These are phyloP conservation scores for Puccinia horiana DNA, from an alignment of 1,284 basidiomycete species.

Conservation along the genomic window DNA sequence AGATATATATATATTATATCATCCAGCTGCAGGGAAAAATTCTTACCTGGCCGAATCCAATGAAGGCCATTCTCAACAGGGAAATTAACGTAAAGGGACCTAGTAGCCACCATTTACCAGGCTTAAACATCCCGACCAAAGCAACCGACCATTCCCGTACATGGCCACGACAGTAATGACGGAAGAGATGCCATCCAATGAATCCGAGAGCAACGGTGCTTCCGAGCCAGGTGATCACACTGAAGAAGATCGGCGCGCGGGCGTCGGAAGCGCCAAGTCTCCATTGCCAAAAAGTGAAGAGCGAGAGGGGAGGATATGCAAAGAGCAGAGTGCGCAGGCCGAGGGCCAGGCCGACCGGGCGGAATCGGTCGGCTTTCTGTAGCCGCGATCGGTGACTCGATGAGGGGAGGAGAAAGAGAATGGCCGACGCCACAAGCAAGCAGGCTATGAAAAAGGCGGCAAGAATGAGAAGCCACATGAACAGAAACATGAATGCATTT, in stretches of 20 bases:
- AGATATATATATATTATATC: slow-evolving; percentile 50
- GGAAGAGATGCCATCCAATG: slow-evolving; percentile 20
- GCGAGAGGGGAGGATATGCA: slow-evolving; percentile 24
- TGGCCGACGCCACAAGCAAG: not conserved
- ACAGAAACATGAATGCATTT: slow-evolving; percentile 44
- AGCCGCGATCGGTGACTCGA: not conserved
- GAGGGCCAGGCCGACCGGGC: not conserved
- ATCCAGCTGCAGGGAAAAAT: not conserved
- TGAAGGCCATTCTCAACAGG: slow-evolving; percentile 54
- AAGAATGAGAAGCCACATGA: slow-evolving; percentile 43
- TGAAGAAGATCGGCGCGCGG: slow-evolving; percentile 33
- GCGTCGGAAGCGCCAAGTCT: slow-evolving; percentile 31
- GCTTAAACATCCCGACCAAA: slow-evolving; percentile 27
- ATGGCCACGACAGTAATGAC: slow-evolving; percentile 17
- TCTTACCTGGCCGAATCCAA: slow-evolving; percentile 53
- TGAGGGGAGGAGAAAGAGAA: not conserved
- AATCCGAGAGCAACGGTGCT: not conserved
- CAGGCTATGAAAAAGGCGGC: slow-evolving; percentile 5
- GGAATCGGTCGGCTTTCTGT: not conserved
- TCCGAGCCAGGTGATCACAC: slow-evolving; percentile 34
- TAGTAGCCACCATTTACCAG: slow-evolving; percentile 52
- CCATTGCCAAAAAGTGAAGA: slow-evolving; percentile 49
- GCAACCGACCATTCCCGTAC: slow-evolving; percentile 4
- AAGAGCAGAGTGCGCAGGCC: slow-evolving; percentile 21
- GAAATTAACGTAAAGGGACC: slow-evolving; percentile 54